These are phyloP conservation scores for Zygosaccharomyces gambellarensis DNA, from an alignment of 805 yeast species.

Conservation along the genomic window DNA sequence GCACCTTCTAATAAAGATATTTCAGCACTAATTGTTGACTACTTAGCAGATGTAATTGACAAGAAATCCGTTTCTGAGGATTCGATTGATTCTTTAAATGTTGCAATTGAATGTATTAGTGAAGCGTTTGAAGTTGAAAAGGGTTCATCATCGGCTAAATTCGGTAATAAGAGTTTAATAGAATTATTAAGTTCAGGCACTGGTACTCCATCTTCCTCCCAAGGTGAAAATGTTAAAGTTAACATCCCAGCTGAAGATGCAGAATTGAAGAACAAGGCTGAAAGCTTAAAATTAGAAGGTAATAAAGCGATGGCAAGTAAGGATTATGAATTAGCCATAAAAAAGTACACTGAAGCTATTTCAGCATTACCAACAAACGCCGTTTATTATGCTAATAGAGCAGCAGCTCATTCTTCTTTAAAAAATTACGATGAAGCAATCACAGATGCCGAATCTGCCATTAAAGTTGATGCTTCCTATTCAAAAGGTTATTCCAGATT, in stretches of 20 bases:
- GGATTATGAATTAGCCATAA: slow-evolving; percentile 66
- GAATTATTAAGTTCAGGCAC: slow-evolving; percentile 40
- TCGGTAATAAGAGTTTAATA: slow-evolving; percentile 44
- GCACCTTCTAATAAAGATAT: slow-evolving; percentile 53
- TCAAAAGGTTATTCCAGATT: slow-evolving; percentile 93
- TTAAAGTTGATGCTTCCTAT: slow-evolving; percentile 69
- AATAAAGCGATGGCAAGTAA: slow-evolving; percentile 80
- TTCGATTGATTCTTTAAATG: slow-evolving; percentile 82
- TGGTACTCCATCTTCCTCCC: slow-evolving; percentile 11
- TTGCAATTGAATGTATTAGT: slow-evolving; percentile 86
- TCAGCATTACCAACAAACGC: slow-evolving; percentile 65
- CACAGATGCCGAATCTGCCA: slow-evolving; percentile 78
- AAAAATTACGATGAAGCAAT: slow-evolving; percentile 73
- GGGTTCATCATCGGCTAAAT: slow-evolving; percentile 42
- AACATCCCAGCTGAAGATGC: slow-evolving; percentile 41
- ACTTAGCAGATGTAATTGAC: slow-evolving; percentile 53
- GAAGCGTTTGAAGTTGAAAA: slow-evolving; percentile 74
- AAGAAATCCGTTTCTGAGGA: slow-evolving; percentile 69
- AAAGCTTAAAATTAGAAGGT: slow-evolving; percentile 77
- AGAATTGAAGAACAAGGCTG: slow-evolving; percentile 71
- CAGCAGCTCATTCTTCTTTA: slow-evolving; percentile 88
- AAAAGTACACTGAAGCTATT: slow-evolving; percentile 77
- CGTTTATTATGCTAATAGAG: slow-evolving; percentile 87
- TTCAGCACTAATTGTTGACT: slow-evolving; percentile 71
- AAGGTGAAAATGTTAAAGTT: slow-evolving; percentile 36